These are phyloP conservation scores for Blastobotrys terrestris DNA, from an alignment of 805 yeast genomes.

Conservation along the genomic window DNA sequence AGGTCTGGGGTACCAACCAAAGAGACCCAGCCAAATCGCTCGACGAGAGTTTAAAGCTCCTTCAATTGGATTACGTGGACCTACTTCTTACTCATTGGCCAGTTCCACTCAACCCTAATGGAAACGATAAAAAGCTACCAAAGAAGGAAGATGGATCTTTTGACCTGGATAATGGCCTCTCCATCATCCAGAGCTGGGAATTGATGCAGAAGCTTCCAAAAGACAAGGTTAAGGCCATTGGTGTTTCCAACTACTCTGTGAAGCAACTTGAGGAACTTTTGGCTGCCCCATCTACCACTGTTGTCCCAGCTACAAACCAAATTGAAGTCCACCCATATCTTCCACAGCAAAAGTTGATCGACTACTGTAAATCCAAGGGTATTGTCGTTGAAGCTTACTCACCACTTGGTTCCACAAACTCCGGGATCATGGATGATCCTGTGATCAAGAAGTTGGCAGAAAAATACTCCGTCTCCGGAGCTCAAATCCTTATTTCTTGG, in stretches of 20 bases:
- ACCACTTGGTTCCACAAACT: conserved; percentile 66
- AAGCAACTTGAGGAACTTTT: conserved; percentile 42
- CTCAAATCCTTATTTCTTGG: conserved; percentile 15
- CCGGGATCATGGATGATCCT: conserved; percentile 53
- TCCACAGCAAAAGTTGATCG: conserved; percentile 55
- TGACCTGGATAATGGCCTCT: conserved; percentile 16
- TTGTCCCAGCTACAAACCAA: conserved; percentile 68
- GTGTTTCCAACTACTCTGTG: conserved; percentile 53
- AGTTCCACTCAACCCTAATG: conserved; percentile 28
- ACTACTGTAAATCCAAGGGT: conserved; percentile 45
- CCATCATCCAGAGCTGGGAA: conserved; percentile 51
- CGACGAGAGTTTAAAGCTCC: conserved; percentile 43
- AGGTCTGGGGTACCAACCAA: conserved; percentile 44
- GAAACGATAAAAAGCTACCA: conserved; percentile 5
- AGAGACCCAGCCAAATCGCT: conserved; percentile 42
- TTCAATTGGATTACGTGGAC: conserved; percentile 58
- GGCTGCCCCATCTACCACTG: conserved; percentile 40
- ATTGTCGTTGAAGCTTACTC: conserved; percentile 68
- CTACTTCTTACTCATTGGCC: conserved; percentile 69
- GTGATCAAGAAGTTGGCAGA: conserved; percentile 50
- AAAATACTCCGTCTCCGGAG: conserved; percentile 39
- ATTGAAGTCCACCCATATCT: conserved; percentile 70
- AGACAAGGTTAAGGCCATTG: conserved; percentile 54
- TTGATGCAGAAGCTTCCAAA: conserved; percentile 52
- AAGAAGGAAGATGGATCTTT: background rate